Conservation (phyloP, 768 basidiomycete species). For the Leccinum uliginosum region DNA sequence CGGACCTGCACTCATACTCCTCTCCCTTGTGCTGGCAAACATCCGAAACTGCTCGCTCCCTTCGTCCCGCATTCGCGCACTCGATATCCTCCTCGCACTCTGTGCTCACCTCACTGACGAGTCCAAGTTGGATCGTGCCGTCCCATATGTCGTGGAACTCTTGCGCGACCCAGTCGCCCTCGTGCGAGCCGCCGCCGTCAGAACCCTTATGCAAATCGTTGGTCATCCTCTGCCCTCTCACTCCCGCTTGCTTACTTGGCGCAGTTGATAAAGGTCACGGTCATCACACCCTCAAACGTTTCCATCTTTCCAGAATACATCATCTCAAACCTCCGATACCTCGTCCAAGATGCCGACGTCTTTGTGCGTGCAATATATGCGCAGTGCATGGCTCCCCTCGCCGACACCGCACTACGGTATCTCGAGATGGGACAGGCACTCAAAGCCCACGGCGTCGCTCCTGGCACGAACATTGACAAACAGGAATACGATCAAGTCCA, state of each 20-base stretch:
- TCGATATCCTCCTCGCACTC: slow-evolving; percentile 85
- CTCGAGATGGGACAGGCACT: slow-evolving; percentile 92
- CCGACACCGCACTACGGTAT: slow-evolving; percentile 82
- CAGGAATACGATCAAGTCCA: slow-evolving; percentile 75
- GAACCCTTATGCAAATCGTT: slow-evolving; percentile 81
- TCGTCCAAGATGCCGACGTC: slow-evolving; percentile 80
- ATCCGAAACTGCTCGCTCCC: slow-evolving; percentile 84
- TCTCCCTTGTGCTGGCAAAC: slow-evolving; percentile 84
- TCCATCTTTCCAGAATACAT: slow-evolving; percentile 94
- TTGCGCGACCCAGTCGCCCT: slow-evolving; percentile 79
- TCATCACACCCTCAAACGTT: slow-evolving; percentile 59
- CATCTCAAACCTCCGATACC: slow-evolving; percentile 80
- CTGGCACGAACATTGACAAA: slow-evolving; percentile 39
- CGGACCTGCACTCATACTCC: slow-evolving; percentile 83
- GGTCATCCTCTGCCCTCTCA: slow-evolving; percentile 26
- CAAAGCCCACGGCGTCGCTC: slow-evolving; percentile 70
- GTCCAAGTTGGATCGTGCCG: slow-evolving; percentile 88
- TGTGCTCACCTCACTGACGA: slow-evolving; percentile 85
- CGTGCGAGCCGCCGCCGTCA: slow-evolving; percentile 76
- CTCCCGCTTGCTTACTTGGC: slow-evolving; percentile 21
- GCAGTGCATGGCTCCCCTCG: slow-evolving; percentile 78
- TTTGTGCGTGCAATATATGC: slow-evolving; percentile 81
- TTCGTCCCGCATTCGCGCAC: slow-evolving; percentile 76
- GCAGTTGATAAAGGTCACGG: slow-evolving; percentile 58
- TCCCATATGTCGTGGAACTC: slow-evolving; percentile 88